A percentile compares a stretch with the other conserved stretches of the same genome.
Conservation (phyloP, 495 filamentous ascomycete genomes). For the Copromyces sp. region DNA sequence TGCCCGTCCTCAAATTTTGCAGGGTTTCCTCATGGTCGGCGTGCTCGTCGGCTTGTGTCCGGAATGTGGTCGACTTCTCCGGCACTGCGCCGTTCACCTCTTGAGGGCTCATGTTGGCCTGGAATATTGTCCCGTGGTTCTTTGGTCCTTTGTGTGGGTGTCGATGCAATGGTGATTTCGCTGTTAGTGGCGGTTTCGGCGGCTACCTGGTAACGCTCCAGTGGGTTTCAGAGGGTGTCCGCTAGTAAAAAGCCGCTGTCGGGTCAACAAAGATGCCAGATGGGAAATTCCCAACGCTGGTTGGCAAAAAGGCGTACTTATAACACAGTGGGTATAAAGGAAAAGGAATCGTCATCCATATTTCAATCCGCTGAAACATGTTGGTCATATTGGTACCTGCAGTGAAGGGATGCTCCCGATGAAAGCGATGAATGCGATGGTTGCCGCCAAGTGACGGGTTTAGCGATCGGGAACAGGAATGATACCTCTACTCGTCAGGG, state of each 20-base stretch:
- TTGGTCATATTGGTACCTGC: background rate
- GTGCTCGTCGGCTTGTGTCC: conserved; percentile 5
- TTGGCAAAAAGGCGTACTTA: background rate
- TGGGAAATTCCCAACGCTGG: background rate
- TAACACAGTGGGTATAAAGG: background rate
- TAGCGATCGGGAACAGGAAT: background rate
- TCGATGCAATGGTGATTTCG: background rate
- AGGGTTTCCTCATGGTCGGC: conserved; percentile 3
- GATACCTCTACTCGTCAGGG: too few relatives aligned
- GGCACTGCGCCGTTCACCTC: background rate
- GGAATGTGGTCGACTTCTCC: background rate
- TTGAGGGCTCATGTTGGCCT: background rate
- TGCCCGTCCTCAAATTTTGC: background rate
- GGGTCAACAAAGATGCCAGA: background rate
- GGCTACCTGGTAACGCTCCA: background rate
- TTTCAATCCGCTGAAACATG: background rate
- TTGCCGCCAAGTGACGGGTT: background rate
- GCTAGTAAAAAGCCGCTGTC: background rate
- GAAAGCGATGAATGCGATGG: background rate
- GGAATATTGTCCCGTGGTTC: background rate
- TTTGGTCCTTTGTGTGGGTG: background rate
- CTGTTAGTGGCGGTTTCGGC: background rate
- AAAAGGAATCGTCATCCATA: background rate
- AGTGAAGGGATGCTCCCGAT: background rate
- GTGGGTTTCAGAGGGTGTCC: background rate